phyloP scores from a whole-genome alignment of 805 yeast species.

The Candida nitratophila region DNA sequence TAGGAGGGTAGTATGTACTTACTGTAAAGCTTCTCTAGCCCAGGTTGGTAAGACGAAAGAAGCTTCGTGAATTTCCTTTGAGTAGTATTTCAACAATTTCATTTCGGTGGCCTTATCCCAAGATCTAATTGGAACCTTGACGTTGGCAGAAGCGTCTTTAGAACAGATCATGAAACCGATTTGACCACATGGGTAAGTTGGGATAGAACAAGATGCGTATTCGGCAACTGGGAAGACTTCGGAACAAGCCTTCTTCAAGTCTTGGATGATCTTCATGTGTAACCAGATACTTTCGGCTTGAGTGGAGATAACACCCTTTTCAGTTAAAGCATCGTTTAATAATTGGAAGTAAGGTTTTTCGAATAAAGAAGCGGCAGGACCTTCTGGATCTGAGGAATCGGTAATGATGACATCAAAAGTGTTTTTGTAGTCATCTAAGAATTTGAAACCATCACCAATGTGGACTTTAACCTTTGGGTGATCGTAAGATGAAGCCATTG shows the following conservation, averaged over 20 bases:
- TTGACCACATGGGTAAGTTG: slow-evolving; percentile 96
- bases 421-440: slow-evolving; percentile 74
- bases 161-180: slow-evolving; percentile 97
- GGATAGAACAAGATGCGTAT: slow-evolving; percentile 87
- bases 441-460: slow-evolving; percentile 97
- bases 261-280: slow-evolving; percentile 76
- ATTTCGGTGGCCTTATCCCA: slow-evolving; percentile 55
- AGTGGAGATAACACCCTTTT: slow-evolving; percentile 84
- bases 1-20: no score
- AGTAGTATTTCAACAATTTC: slow-evolving; percentile 73
- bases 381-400: slow-evolving; percentile 97
- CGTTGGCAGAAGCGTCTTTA: slow-evolving; percentile 60
- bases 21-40: slow-evolving; percentile 46
- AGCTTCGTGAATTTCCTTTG: slow-evolving; percentile 75
- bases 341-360: slow-evolving; percentile 87
- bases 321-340: slow-evolving; percentile 81
- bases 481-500: slow-evolving; percentile 72
- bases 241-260: slow-evolving; percentile 74
- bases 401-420: slow-evolving; percentile 93
- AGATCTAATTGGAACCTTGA: slow-evolving; percentile 62
- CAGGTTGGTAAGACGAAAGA: slow-evolving; percentile 89
- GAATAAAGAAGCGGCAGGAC: slow-evolving; percentile 92
- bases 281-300: slow-evolving; percentile 96
- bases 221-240: slow-evolving; percentile 87
- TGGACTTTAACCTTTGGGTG: slow-evolving; percentile 89